These are phyloP conservation scores for Penicillium argentinense DNA, from an alignment of 495 filamentous ascomycete genomes.

Conservation along the genomic window DNA sequence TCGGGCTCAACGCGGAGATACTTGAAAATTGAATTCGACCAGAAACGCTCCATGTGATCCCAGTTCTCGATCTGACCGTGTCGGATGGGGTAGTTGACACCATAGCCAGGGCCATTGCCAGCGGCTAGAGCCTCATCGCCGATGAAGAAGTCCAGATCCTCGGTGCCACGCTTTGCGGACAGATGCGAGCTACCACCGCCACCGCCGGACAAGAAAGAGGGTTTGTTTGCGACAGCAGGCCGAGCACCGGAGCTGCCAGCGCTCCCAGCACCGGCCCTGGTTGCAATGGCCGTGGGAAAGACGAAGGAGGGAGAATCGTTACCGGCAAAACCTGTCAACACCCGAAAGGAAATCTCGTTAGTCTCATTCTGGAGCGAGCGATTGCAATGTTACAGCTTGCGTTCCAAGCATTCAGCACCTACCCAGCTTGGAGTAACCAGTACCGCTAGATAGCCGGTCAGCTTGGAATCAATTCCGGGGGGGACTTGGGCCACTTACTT, in stretches of 20 bases:
- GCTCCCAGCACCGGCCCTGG: conserved; percentile 73
- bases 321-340: conserved; percentile 82
- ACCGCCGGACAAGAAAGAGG: conserved; percentile 89
- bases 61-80: conserved; percentile 99
- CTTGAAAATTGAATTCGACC: conserved; percentile 99
- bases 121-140: conserved; percentile 92
- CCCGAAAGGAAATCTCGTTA: conserved; percentile 23
- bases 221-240: conserved; percentile 89
- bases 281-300: conserved; percentile 97
- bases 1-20: conserved; percentile 97
- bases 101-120: conserved; percentile 84
- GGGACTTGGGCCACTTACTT: conserved; percentile 67
- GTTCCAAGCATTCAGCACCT: conserved; percentile 27
- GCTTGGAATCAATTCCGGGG: conserved; percentile 18
- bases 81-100: conserved; percentile 93
- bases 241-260: conserved; percentile 76
- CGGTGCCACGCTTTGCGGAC: conserved; percentile 89
- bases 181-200: conserved; percentile 79
- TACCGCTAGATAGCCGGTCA: conserved; percentile 67
- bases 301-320: conserved; percentile 99
- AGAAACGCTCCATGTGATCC: conserved; percentile 99
- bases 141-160: conserved; percentile 98
- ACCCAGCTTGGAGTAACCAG: conserved; percentile 98
- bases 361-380: conserved; percentile 22
- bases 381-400: neutral